Percentiles rank a stretch among this genome's conserved stretches.
phyloP scores from a whole-genome alignment of 2,329 filamentous ascomycete genomes.

The Chrysoporthe puriensis region DNA sequence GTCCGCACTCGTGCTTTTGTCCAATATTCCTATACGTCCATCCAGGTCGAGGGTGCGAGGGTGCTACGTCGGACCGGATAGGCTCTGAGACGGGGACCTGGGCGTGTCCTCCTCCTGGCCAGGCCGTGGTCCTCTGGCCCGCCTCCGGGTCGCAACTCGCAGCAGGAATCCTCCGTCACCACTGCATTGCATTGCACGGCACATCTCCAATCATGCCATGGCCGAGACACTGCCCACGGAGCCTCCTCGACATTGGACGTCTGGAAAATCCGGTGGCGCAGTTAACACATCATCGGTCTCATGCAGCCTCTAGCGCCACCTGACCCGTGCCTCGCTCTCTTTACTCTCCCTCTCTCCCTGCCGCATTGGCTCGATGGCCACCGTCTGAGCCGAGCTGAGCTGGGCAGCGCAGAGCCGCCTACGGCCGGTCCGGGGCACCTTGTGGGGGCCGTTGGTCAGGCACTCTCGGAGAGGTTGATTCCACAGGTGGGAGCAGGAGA shows the following conservation, averaged over 20 bases:
- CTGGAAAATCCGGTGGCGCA: constrained; percentile 4
- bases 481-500: background rate
- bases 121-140: background rate
- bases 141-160: background rate
- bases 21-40: background rate
- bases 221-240: background rate
- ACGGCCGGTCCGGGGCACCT: background rate
- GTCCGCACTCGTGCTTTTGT: background rate
- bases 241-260: background rate
- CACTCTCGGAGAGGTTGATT: background rate
- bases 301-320: constrained; percentile 4
- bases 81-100: background rate
- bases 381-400: background rate
- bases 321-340: background rate
- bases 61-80: background rate
- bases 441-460: background rate
- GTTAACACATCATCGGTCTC: constrained; percentile 5
- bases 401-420: background rate
- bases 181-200: background rate
- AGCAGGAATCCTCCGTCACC: background rate
- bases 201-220: background rate
- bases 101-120: background rate
- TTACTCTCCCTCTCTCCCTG: background rate
- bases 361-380: background rate
- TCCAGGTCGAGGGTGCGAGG: background rate